Conservation (phyloP, 1,284 basidiomycete species). For the Kwoniella shivajii region DNA sequence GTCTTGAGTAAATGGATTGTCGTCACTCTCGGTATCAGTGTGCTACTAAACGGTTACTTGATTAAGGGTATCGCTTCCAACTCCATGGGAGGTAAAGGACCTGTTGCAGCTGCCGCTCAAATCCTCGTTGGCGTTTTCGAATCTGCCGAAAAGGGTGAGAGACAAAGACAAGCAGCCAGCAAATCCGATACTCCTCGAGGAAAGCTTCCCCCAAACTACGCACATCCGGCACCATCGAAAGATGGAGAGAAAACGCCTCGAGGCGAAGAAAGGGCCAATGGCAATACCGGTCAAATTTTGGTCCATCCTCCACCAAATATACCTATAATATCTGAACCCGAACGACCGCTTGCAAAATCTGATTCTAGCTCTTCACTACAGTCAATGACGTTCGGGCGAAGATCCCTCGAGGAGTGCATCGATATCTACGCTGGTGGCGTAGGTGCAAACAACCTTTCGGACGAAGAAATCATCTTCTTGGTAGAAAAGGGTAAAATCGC, state of each 20-base stretch:
- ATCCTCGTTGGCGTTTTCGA: slow-evolving; percentile 55
- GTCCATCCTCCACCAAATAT: slow-evolving; percentile 34
- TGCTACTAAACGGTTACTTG: slow-evolving; percentile 91
- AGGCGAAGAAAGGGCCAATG: slow-evolving; percentile 15
- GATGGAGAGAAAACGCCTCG: slow-evolving; percentile 41
- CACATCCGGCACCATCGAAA: slow-evolving; percentile 18
- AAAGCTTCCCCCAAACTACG: slow-evolving; percentile 2
- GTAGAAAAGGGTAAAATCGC: slow-evolving; percentile 92
- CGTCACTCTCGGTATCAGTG: slow-evolving; percentile 78
- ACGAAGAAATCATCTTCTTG: slow-evolving; percentile 90
- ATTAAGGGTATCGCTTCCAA: slow-evolving; percentile 69
- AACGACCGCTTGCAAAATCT: slow-evolving; percentile 9
- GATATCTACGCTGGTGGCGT: slow-evolving; percentile 85
- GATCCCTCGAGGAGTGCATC: slow-evolving; percentile 76
- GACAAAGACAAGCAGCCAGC: slow-evolving; percentile 26
- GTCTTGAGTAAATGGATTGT: slow-evolving; percentile 96
- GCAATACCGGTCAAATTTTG: slow-evolving; percentile 30
- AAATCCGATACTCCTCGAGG: slow-evolving; percentile 23
- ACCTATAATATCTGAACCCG: slow-evolving; percentile 31
- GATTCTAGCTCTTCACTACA: slow-evolving; percentile 10
- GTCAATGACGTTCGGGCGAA: slow-evolving; percentile 43
- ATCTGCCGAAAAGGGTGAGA: slow-evolving; percentile 25
- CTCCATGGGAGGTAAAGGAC: slow-evolving; percentile 53
- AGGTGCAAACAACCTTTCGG: slow-evolving; percentile 64
- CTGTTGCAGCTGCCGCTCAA: slow-evolving; percentile 56